Base-by-base conservation (phyloP, 768 basidiomycete genomes). In the Thelephora ganbajun region DNA sequence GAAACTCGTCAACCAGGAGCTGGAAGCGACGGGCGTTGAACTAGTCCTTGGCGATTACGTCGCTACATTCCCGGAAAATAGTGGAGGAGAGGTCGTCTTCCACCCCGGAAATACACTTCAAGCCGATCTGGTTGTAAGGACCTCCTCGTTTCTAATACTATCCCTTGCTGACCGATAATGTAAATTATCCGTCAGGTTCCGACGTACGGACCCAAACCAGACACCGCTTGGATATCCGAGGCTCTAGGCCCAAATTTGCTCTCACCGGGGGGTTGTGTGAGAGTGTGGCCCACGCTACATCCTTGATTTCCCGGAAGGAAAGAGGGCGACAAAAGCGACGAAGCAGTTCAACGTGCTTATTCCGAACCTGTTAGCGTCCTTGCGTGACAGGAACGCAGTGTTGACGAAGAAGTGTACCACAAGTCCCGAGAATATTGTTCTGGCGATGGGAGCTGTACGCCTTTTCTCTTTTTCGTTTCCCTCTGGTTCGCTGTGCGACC, bases 221-320 rank as follows among this genome's bases (percentile, higher is more conserved):
- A 76, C 53, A 82, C 80, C 0, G 66, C 55, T 6, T 74, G 80
- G 52, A 59, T 81, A 11, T 23, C 49, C 16, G 11, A 16, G 9
- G 48, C 62, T 14, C 69, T 83, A 3, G 64, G 63, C 20, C 49
- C 60, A 2, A 58, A 57, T 33, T 51, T 61, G 1, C 59, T 73
- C 19, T 60, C 66, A 53, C 14, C 55, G 42, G 26, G 50, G 51
- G 57, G 76, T 61, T 48, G 62, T 54, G 71, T 83, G 48, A 74
- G 72, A 50, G 69, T 84, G 12, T 56, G 61, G 20, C 68, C 77
- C 2, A 80, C 79, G 1, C 66, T 85, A 35, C 79, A 69, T 79
- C 49, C 71, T 78, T 50, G 76, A 79, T 35, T 77, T 72, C 66
- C 48, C 61, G 1, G 83, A 83, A 59, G 74, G 81, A 59, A 83